A percentile compares a stretch with the other conserved stretches of the same genome.
Conservation (phyloP, 1,284 basidiomycete species). For the Ganoderma multipileum region DNA sequence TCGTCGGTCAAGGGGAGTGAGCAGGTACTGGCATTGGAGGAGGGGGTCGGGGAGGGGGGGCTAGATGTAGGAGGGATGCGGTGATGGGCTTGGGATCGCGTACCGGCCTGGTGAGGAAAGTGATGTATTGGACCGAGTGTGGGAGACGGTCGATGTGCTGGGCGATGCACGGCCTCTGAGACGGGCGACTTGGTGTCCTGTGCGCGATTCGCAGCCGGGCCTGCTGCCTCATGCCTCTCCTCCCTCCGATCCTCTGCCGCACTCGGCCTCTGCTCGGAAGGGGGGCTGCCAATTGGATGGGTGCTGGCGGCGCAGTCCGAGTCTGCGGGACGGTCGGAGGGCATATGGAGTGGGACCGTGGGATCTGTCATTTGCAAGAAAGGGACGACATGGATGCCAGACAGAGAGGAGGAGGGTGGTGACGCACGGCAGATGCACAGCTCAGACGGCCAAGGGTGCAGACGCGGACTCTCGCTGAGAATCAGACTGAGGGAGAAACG, state of each 20-base stretch:
- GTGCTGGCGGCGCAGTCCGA: not conserved
- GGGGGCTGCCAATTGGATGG: slow-evolving; percentile 12
- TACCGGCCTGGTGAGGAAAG: not conserved
- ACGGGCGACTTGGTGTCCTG: slow-evolving; percentile 2
- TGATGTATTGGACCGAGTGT: slow-evolving; percentile 19
- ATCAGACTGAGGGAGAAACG: too few relatives aligned
- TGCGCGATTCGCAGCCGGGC: slow-evolving; percentile 26
- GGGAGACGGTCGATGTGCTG: slow-evolving; percentile 30
- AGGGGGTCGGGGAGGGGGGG: slow-evolving; percentile 14
- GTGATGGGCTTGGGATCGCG: slow-evolving; percentile 22
- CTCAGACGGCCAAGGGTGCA: not conserved
- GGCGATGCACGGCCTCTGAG: slow-evolving; percentile 20
- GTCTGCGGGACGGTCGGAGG: not conserved
- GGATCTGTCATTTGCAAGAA: slow-evolving; percentile 11
- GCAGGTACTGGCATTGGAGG: slow-evolving; percentile 1
- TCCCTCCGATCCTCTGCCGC: slow-evolving; percentile 26
- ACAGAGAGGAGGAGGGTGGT: not conserved
- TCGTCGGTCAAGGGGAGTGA: slow-evolving; percentile 1
- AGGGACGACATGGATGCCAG: slow-evolving; percentile 6
- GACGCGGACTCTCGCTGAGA: not conserved
- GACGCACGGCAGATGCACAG: not conserved
- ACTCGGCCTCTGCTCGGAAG: slow-evolving; percentile 17
- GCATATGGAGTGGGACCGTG: not conserved
- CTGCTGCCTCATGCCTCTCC: slow-evolving; percentile 29
- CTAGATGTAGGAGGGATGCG: slow-evolving; percentile 20